Evolutionary conservation across 2,329 filamentous ascomycete genomes (phyloP).

Genomic region (Cladorrhinum sp.): DNA sequence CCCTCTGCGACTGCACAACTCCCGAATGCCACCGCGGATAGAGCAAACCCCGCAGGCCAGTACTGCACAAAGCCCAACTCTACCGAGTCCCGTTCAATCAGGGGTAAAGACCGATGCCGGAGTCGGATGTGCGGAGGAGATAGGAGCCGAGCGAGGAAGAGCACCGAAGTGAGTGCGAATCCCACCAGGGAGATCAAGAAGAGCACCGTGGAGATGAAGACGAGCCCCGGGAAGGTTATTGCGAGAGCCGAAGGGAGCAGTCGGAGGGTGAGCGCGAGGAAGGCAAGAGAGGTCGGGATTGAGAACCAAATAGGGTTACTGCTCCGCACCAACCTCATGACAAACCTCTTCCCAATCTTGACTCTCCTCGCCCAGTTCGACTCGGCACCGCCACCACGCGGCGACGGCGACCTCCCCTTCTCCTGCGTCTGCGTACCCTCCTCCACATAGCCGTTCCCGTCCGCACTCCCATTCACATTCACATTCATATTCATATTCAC

Average conservation of each 20-base stretch:
- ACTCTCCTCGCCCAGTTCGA: too few relatives aligned
- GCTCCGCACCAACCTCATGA: too few relatives aligned
- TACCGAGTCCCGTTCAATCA: neutral
- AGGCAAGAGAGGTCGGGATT: slow-evolving; percentile 4
- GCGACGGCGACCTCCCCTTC: too few relatives aligned
- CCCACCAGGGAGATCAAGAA: slow-evolving; percentile 11
- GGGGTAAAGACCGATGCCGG: neutral
- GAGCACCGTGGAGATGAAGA: slow-evolving; percentile 8
- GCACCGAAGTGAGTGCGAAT: neutral
- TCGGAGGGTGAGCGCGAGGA: slow-evolving; percentile 12
- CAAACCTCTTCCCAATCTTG: too few relatives aligned
- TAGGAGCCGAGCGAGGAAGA: slow-evolving; percentile 9
- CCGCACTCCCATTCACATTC: too few relatives aligned
- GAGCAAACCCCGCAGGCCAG: slow-evolving; percentile 6
- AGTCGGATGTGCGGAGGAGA: neutral
- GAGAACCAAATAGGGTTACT: slow-evolving; percentile 12
- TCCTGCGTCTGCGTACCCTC: too few relatives aligned
- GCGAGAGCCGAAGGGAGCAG: slow-evolving; percentile 4
- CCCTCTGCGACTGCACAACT: slow-evolving; percentile 5
- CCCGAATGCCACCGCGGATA: slow-evolving; percentile 10
- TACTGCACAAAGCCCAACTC: slow-evolving; percentile 2
- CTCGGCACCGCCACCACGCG: too few relatives aligned
- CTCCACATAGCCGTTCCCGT: too few relatives aligned
- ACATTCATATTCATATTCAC: too few relatives aligned
- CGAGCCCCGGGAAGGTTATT: neutral